A percentile compares a stretch with the other conserved stretches of the same genome.
phyloP scores from a whole-genome alignment of 164 flowering plant species.

The Cinnamomum micranthum region DNA sequence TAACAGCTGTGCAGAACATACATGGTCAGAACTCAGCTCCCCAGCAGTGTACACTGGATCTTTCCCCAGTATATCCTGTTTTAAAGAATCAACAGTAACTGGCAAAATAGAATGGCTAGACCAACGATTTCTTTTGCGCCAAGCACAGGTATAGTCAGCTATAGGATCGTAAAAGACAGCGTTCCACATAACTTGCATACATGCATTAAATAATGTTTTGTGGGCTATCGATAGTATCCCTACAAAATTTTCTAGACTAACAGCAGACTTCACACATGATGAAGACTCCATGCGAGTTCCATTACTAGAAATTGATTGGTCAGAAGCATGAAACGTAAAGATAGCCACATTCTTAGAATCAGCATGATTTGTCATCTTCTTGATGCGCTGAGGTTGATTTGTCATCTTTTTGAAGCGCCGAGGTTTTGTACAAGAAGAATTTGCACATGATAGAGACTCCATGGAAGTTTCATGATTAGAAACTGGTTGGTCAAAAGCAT shows the following conservation, averaged over 20 bases:
- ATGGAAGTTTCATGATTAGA: slow-evolving; percentile 9
- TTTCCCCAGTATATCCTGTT: slow-evolving; percentile 5
- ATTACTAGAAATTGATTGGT: slow-evolving; percentile 6
- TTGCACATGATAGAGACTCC: slow-evolving; percentile 19
- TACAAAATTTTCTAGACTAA: slow-evolving; percentile 46
- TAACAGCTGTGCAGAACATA: slow-evolving; percentile 16
- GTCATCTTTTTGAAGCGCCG: no score
- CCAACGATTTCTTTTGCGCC: slow-evolving; percentile 77
- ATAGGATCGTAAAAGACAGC: slow-evolving; percentile 71
- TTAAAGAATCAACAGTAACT: slow-evolving; percentile 6
- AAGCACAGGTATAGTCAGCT: slow-evolving; percentile 44
- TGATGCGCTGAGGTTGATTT: slow-evolving; percentile 25
- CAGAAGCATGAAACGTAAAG: slow-evolving; percentile 12
- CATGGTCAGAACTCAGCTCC: slow-evolving; percentile 22
- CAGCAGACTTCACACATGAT: slow-evolving; percentile 41
- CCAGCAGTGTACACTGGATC: slow-evolving; percentile 4
- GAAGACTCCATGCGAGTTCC: slow-evolving; percentile 13
- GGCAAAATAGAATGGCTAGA: slow-evolving; percentile 20
- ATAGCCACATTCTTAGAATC: slow-evolving; percentile 16
- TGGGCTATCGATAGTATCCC: slow-evolving; percentile 31
- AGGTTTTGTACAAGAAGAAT: slow-evolving; percentile 37
- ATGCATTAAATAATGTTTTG: slow-evolving; percentile 47
- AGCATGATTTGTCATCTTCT: slow-evolving; percentile 12
- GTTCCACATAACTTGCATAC: slow-evolving; percentile 83
- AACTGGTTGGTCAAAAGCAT: slow-evolving; percentile 10